Percentiles rank a stretch among this genome's conserved stretches.
phyloP scores from a whole-genome alignment of 306 rosid species.

The Lablab purpureus region DNA sequence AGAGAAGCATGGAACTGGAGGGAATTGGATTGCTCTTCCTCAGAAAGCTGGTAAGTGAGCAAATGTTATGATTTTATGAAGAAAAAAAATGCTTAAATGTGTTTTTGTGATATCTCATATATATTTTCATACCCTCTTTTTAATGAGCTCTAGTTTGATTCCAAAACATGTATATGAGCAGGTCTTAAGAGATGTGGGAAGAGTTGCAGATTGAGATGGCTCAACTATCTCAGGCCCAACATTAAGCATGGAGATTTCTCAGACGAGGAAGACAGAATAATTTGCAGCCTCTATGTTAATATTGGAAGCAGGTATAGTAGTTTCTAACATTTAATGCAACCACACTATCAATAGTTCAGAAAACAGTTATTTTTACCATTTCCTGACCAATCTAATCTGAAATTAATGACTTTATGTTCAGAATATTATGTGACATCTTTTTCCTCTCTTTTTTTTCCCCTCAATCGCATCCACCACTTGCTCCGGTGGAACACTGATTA shows the following conservation, averaged over 20 bases:
- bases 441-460: neutral
- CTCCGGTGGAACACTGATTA: constrained; percentile 23
- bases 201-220: constrained; percentile 99
- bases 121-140: neutral
- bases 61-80: constrained; percentile 17
- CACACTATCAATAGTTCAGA: neutral
- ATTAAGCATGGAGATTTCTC: constrained; percentile 96
- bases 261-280: constrained; percentile 90
- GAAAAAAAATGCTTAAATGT: neutral
- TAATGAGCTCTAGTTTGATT: neutral
- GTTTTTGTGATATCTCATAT: constrained; percentile 19
- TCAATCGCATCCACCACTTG: constrained; percentile 24
- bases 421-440: constrained; percentile 10
- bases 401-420: constrained; percentile 1
- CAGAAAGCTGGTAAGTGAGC: constrained; percentile 78
- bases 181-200: constrained; percentile 96
- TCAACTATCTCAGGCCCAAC: constrained; percentile 96
- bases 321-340: constrained; percentile 28
- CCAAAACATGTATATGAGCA: constrained; percentile 32
- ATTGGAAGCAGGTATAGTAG: constrained; percentile 87
- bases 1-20: constrained; percentile 88
- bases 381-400: constrained; percentile 26
- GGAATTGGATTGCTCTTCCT: constrained; percentile 98
- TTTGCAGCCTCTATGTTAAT: constrained; percentile 85
- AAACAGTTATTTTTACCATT: constrained; percentile 40